Evolutionary conservation across 192 early-diverging fungal genomes (phyloP).

Genomic region (Coemansia sp.): DNA sequence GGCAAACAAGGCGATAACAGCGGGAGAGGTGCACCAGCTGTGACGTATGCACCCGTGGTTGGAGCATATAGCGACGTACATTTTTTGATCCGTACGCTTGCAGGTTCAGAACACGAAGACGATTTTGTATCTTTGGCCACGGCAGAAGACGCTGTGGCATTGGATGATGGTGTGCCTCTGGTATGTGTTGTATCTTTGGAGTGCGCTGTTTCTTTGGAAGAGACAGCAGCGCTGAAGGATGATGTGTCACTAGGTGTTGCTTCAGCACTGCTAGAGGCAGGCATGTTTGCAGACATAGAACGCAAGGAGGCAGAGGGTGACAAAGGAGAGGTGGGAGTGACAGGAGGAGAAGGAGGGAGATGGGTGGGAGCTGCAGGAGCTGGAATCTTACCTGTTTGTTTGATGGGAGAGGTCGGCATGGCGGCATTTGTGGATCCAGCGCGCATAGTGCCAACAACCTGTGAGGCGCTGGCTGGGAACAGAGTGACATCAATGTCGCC

Average conservation of each 20-base stretch:
- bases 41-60: constrained; percentile 4
- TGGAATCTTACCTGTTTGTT: constrained; percentile 38
- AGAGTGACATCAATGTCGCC: constrained; percentile 32
- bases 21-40: not conserved
- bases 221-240: not conserved
- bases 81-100: constrained; percentile 13
- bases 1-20: not conserved
- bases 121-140: not conserved
- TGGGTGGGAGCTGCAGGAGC: not conserved
- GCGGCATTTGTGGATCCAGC: constrained; percentile 13
- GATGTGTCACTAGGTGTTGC: not conserved
- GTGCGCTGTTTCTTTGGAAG: not conserved
- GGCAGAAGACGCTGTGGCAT: not conserved
- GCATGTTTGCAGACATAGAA: not conserved
- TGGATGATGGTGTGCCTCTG: not conserved
- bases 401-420: constrained; percentile 7
- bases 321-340: not conserved
- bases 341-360: not conserved
- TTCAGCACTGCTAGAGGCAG: not conserved
- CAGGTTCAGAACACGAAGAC: not conserved
- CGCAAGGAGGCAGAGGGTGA: not conserved
- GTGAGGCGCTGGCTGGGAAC: constrained; percentile 30
- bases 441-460: constrained; percentile 35
- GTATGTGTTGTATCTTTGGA: not conserved
- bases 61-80: constrained; percentile 11